phyloP scores from a whole-genome alignment of 208 protist species.

The Herpetomonas muscarum region DNA sequence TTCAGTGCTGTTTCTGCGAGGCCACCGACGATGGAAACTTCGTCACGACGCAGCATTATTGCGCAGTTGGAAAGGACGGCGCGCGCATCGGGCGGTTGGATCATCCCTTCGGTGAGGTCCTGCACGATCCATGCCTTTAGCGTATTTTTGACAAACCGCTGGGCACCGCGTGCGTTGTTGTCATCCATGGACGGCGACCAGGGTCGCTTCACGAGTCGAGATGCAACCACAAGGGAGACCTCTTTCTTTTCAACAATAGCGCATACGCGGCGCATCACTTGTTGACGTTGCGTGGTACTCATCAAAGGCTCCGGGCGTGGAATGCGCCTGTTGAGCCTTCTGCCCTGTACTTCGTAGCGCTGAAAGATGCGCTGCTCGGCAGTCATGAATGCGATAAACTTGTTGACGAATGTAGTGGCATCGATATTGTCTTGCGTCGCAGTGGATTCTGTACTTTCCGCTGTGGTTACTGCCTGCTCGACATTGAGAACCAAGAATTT shows the following conservation, averaged over 20 bases:
- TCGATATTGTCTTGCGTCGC: not conserved
- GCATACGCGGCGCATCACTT: constrained; percentile 24
- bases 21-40: constrained; percentile 32
- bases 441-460: not conserved
- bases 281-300: constrained; percentile 12
- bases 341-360: not conserved
- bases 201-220: constrained; percentile 37
- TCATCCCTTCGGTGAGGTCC: constrained; percentile 13
- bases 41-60: constrained; percentile 13
- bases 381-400: not conserved
- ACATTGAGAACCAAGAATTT: too few species aligned
- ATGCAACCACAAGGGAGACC: constrained; percentile 38
- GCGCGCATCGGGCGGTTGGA: constrained; percentile 35
- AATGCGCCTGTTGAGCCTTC: not conserved
- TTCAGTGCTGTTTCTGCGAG: constrained; percentile 37
- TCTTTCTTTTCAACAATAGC: constrained; percentile 32
- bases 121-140: constrained; percentile 44
- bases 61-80: constrained; percentile 35
- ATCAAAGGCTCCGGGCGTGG: constrained; percentile 3
- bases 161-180: constrained; percentile 13
- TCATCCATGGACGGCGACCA: constrained; percentile 37
- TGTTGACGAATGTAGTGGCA: not conserved
- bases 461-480: not conserved
- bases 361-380: not conserved
- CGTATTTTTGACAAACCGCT: constrained; percentile 33